A percentile compares a stretch with the other conserved stretches of the same genome.
Evolutionary conservation across 164 flowering plant genomes (phyloP).

Genomic region (Santalum album): DNA sequence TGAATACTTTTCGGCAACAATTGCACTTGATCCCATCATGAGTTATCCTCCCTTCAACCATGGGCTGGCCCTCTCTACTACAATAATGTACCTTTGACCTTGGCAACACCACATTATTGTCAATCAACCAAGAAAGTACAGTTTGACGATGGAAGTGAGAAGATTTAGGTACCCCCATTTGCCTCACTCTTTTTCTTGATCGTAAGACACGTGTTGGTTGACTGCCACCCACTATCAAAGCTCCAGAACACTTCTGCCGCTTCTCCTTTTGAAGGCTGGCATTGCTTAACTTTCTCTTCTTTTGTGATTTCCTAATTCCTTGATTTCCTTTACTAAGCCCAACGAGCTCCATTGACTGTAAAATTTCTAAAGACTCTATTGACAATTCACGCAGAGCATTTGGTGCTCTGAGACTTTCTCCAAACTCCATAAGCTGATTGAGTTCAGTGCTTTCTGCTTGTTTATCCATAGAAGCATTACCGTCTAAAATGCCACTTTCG

Average conservation of each 20-base stretch:
- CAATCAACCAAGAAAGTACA: slow-evolving; percentile 76
- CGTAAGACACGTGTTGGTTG: slow-evolving; percentile 20
- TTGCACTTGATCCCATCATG: slow-evolving; percentile 74
- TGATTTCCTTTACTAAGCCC: no score
- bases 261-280: slow-evolving; percentile 10
- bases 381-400: slow-evolving; percentile 1
- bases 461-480: not conserved
- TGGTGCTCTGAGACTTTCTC: not conserved
- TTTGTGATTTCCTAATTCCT: slow-evolving; percentile 8
- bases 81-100: slow-evolving; percentile 51
- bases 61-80: slow-evolving; percentile 14
- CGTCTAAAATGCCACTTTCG: slow-evolving; percentile 6
- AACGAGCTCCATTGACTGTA: not conserved
- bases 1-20: slow-evolving; percentile 56
- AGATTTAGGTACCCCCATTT: slow-evolving; percentile 18
- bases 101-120: slow-evolving; percentile 53
- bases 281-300: slow-evolving; percentile 12
- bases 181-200: slow-evolving; percentile 49
- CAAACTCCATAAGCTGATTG: no score
- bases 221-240: slow-evolving; percentile 5
- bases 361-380: no score
- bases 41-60: slow-evolving; percentile 48
- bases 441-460: slow-evolving; percentile 3
- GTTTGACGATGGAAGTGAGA: slow-evolving; percentile 35
- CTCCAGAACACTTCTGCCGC: slow-evolving; percentile 15